Evolutionary conservation across 768 basidiomycete genomes (phyloP), one percentile per base, ranked within the genome.

Genomic region (Serendipita indica): DNA sequence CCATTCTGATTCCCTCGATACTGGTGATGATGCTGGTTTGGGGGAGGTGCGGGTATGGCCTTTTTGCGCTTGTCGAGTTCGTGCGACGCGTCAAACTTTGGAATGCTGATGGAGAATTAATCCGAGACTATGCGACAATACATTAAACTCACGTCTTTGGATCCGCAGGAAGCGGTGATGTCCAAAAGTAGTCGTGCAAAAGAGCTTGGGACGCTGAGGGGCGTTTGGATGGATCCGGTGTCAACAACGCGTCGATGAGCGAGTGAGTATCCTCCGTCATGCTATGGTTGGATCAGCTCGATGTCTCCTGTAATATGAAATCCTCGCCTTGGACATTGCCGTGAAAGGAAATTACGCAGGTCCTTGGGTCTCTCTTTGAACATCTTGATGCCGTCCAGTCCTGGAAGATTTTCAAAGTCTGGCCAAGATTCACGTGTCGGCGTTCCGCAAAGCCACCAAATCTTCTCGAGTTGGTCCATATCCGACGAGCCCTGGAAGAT

Each of bases 171-270:
- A 90, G 65, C 0, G 94, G 93, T 62, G 88, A 83, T 0, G 82
- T 83, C 89, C 89, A 96, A 69, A 98, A 96, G 73, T 91, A 98
- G 18, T 87, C 83, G 67, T 97, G 91, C 64, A 92, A 85, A 57
- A 97, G 76, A 0, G 93, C 93, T 60, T 89, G 77, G 1, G 79
- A 70, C 6, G 94, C 94, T 1, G 92, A 91, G 37, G 91, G 77
- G 18, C 94, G 78, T 59, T 86, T 79, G 61, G 76, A 75, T 2
- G 94, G 94, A 67, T 97, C 87, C 64, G 90, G 84, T 0, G 75
- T 81, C 27, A 97, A 72, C 33, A 97, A 72, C 65, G 81, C 83
- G 64, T 92, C 90, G 62, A 96, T 66, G 25, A 97, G 73, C 67
- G 94, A 89, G 33, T 77, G 79, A 0, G 86, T 88, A 67, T 89